A percentile compares a stretch with the other conserved stretches of the same genome.
These are phyloP conservation scores for Didymella lethalis DNA, from an alignment of 2,329 filamentous ascomycete species.

Conservation along the genomic window DNA sequence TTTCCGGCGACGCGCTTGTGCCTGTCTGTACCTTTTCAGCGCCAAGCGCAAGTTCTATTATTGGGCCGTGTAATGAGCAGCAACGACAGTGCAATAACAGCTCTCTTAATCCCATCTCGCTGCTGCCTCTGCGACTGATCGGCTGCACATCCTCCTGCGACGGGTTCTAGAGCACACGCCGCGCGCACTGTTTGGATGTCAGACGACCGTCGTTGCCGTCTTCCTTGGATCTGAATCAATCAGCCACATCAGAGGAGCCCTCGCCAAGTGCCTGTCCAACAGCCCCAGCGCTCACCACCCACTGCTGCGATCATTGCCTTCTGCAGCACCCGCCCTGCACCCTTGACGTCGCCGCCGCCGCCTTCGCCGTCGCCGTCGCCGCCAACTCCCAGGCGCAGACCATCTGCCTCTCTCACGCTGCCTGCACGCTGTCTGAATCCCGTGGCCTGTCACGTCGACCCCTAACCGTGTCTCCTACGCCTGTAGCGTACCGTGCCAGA, in stretches of 20 bases:
- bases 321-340: constrained; percentile 39
- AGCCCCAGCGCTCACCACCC: constrained; percentile 19
- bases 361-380: not conserved
- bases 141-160: constrained; percentile 18
- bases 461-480: constrained; percentile 30
- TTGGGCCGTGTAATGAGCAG: constrained; percentile 29
- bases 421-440: constrained; percentile 8
- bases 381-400: constrained; percentile 23
- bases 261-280: constrained; percentile 26
- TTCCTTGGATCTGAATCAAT: constrained; percentile 31
- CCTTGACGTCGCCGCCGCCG: constrained; percentile 28
- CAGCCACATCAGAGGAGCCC: constrained; percentile 37
- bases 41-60: constrained; percentile 36
- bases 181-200: constrained; percentile 29
- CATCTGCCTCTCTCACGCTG: constrained; percentile 1
- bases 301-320: constrained; percentile 37
- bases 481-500: constrained; percentile 26
- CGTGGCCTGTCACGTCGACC: constrained; percentile 23
- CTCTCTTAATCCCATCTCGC: constrained; percentile 10
- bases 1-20: constrained; percentile 27
- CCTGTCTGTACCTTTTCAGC: constrained; percentile 21
- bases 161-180: constrained; percentile 9
- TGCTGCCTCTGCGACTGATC: constrained; percentile 22
- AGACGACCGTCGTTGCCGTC: constrained; percentile 34
- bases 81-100: constrained; percentile 21